phyloP scores from a whole-genome alignment of 495 filamentous ascomycete species.

The Friedmanniomyces endolithicus region DNA sequence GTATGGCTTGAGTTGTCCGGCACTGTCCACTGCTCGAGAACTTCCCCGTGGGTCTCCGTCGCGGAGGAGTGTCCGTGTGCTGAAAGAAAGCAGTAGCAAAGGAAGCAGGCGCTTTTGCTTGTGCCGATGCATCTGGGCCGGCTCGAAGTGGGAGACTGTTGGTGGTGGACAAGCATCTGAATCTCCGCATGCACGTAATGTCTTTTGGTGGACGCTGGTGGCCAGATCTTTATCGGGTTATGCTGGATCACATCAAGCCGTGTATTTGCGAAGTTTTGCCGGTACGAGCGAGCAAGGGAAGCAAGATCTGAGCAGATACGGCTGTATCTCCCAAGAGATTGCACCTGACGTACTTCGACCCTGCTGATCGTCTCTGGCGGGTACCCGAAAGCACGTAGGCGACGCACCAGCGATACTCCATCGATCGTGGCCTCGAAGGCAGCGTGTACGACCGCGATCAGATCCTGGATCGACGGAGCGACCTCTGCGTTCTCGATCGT shows the following conservation, averaged over 20 bases:
- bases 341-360: neutral
- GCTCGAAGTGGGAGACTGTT: neutral
- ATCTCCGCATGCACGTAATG: neutral
- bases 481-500: too few species aligned
- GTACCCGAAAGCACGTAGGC: neutral
- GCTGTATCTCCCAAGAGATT: neutral
- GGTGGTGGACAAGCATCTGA: neutral
- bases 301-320: neutral
- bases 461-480: too few species aligned
- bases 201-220: neutral
- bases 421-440: too few species aligned
- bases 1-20: neutral
- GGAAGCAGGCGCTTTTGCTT: neutral
- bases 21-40: neutral
- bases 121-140: neutral
- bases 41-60: neutral
- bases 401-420: too few species aligned
- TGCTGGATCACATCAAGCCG: too few species aligned
- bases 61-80: neutral
- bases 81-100: neutral
- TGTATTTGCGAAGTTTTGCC: neutral
- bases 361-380: neutral
- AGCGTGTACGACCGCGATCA: neutral
- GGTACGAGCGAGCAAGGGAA: neutral
- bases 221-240: too few species aligned